Evolutionary conservation across 345 rosid species (phyloP).

Genomic region (Adansonia digitata): DNA sequence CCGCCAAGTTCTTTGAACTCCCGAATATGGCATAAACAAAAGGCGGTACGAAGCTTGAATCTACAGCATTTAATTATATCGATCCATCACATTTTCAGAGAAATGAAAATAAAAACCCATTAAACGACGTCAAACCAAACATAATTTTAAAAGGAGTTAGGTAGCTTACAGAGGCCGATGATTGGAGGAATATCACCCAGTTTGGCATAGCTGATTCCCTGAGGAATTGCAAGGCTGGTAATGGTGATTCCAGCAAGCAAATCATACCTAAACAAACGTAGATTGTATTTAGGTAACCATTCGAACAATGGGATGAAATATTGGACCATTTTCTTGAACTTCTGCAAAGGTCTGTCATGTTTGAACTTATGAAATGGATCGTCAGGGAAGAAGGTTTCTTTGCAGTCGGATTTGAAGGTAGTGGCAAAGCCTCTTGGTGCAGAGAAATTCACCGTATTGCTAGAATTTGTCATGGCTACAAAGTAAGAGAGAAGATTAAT

Average conservation of each 20-base stretch:
- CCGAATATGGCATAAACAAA: conserved; percentile 72
- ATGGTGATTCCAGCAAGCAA: conserved; percentile 90
- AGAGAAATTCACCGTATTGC: conserved; percentile 43
- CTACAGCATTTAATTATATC: conserved; percentile 27
- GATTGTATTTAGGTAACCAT: conserved; percentile 69
- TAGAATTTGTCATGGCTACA: neutral
- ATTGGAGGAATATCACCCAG: conserved; percentile 76
- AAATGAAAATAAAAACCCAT: neutral
- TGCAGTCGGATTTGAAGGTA: conserved; percentile 46
- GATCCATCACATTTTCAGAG: neutral
- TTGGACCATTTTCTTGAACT: conserved; percentile 32
- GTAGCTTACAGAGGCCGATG: conserved; percentile 67
- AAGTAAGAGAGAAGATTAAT: neutral
- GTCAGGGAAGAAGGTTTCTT: conserved; percentile 76
- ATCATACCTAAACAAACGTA: conserved; percentile 45
- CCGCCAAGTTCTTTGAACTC: conserved; percentile 76
- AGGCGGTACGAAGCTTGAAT: conserved; percentile 88
- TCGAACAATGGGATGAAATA: conserved; percentile 72
- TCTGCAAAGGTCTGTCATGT: conserved; percentile 14
- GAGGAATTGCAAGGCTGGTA: conserved; percentile 87
- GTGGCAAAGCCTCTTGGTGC: conserved; percentile 41
- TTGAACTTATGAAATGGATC: conserved; percentile 64
- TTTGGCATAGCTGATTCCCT: conserved; percentile 93
- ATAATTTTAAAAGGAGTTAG: neutral
- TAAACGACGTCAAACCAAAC: neutral